phyloP scores from a whole-genome alignment of 768 basidiomycete species.

The Rhodotorula kratochvilovae region DNA sequence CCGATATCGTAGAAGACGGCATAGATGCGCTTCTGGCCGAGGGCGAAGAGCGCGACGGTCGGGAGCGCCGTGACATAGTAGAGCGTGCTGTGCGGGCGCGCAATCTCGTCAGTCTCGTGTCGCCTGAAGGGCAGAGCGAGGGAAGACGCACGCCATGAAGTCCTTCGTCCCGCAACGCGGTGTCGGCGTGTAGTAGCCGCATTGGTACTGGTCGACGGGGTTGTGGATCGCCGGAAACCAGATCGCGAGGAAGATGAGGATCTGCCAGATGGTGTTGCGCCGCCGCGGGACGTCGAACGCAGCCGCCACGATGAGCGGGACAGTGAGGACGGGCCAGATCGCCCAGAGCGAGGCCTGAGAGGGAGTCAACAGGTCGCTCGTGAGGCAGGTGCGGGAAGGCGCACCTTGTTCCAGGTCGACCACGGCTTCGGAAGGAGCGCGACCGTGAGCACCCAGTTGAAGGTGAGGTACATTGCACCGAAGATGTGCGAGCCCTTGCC shows the following conservation, averaged over 20 bases:
- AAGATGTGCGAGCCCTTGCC: constrained; percentile 58
- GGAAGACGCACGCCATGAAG: constrained; percentile 44
- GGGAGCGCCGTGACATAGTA: constrained; percentile 46
- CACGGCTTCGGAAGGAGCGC: constrained; percentile 49
- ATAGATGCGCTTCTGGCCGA: constrained; percentile 46
- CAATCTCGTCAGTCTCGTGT: not conserved
- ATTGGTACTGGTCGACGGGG: constrained; percentile 41
- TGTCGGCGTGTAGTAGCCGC: constrained; percentile 38
- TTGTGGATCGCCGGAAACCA: constrained; percentile 14
- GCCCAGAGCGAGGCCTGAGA: constrained; percentile 56
- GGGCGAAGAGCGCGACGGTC: constrained; percentile 47
- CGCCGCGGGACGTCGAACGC: constrained; percentile 69
- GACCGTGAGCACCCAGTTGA: constrained; percentile 66
- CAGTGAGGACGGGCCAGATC: constrained; percentile 58
- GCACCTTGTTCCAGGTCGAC: constrained; percentile 48
- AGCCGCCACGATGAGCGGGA: constrained; percentile 63
- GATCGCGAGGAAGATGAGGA: constrained; percentile 49
- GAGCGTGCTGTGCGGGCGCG: constrained; percentile 1
- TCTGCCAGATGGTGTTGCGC: constrained; percentile 59
- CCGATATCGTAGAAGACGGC: constrained; percentile 43
- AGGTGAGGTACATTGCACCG: constrained; percentile 61
- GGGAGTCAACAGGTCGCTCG: constrained; percentile 44
- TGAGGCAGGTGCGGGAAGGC: not conserved
- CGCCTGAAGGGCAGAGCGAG: constrained; percentile 12
- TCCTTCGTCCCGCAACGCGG: constrained; percentile 46